phyloP scores from a whole-genome alignment of 345 rosid species.

The Murraya paniculata region DNA sequence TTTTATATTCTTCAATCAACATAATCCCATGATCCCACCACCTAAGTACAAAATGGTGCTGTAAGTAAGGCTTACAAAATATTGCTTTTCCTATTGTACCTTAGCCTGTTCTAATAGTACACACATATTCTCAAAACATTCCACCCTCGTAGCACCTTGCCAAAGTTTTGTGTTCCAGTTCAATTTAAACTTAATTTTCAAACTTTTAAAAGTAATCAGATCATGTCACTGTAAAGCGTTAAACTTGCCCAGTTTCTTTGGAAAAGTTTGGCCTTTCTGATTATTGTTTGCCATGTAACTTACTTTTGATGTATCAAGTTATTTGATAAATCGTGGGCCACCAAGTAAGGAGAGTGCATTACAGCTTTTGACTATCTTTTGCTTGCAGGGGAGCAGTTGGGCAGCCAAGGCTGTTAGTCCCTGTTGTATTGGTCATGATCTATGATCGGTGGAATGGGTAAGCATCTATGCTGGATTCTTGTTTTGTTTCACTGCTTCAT shows the following conservation, averaged over 20 bases:
- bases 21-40: background rate
- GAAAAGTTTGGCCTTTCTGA: background rate
- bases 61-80: background rate
- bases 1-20: background rate
- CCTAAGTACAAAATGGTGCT: background rate
- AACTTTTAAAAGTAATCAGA: background rate
- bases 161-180: no score
- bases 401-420: constrained; percentile 89
- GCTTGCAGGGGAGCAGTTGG: constrained; percentile 73
- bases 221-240: no score
- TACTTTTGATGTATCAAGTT: background rate
- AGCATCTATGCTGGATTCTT: constrained; percentile 19
- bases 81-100: background rate
- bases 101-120: background rate
- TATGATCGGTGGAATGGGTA: constrained; percentile 90
- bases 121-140: background rate
- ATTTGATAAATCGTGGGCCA: background rate
- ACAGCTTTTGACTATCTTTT: constrained; percentile 5
- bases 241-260: background rate
- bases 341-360: constrained; percentile 3
- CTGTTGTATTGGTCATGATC: constrained; percentile 86
- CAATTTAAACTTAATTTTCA: no score
- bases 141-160: background rate
- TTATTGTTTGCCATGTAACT: background rate
- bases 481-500: background rate